Evolutionary conservation across 2,329 filamentous ascomycete genomes (phyloP).

Genomic region (Exophiala viscosa): DNA sequence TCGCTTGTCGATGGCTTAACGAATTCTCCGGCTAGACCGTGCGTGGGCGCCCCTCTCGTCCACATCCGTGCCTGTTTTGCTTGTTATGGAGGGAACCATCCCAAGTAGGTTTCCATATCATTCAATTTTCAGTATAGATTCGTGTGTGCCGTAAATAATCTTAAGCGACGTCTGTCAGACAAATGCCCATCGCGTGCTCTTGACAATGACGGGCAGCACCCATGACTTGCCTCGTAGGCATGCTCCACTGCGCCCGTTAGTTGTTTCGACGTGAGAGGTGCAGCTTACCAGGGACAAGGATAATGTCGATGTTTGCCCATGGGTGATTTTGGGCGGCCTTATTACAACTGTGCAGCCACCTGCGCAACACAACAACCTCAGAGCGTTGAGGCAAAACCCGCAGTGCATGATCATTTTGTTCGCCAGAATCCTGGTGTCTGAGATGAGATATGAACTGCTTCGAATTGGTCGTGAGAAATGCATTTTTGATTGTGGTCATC

Average conservation of each 20-base stretch:
- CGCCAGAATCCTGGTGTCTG: too few species aligned
- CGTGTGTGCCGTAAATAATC: conserved; percentile 10
- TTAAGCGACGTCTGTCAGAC: conserved; percentile 7
- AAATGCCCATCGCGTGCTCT: conserved; percentile 14
- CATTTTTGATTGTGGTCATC: conserved; percentile 13
- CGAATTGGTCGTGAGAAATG: not conserved
- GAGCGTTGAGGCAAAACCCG: too few species aligned
- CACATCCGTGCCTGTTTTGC: too few species aligned
- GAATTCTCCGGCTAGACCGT: conserved; percentile 15
- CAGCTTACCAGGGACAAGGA: too few species aligned
- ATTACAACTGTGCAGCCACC: too few species aligned
- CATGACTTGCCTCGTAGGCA: not conserved
- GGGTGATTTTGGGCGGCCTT: too few species aligned
- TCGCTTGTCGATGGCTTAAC: conserved; percentile 17
- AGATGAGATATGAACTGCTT: not conserved
- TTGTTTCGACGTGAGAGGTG: not conserved
- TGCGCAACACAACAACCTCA: too few species aligned
- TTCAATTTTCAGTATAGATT: too few species aligned
- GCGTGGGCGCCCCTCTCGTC: not conserved
- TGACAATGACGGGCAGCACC: not conserved
- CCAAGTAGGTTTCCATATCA: too few species aligned
- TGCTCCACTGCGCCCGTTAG: not conserved
- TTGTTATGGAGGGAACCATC: too few species aligned
- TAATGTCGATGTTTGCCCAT: too few species aligned
- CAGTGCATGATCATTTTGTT: too few species aligned